Percentiles rank a stretch among this genome's conserved stretches.
phyloP scores from a whole-genome alignment of 176 grass and related monocot species.

The Cenchrus purpureus region DNA sequence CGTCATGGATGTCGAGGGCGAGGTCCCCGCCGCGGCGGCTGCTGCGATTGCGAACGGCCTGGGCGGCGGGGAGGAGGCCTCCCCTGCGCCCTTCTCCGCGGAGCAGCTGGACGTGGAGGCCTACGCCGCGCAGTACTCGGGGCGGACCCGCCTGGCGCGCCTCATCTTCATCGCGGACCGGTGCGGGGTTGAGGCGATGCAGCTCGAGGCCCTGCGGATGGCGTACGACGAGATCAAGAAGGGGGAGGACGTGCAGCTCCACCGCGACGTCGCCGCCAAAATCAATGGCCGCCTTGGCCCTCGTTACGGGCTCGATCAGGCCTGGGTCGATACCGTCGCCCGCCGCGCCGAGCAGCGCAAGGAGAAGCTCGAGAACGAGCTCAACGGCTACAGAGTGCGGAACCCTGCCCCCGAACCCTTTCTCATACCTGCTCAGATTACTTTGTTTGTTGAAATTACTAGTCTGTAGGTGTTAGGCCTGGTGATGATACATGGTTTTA shows the following conservation, averaged over 20 bases:
- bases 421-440: neutral
- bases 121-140: conserved; percentile 83
- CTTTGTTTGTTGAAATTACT: conserved; percentile 2
- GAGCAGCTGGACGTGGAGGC: conserved; percentile 97
- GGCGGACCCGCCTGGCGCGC: conserved; percentile 68
- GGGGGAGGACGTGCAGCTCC: conserved; percentile 67
- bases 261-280: conserved; percentile 57
- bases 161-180: conserved; percentile 76
- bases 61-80: conserved; percentile 45
- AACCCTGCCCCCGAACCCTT: conserved; percentile 1
- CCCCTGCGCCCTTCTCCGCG: conserved; percentile 50
- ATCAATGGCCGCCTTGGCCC: conserved; percentile 62
- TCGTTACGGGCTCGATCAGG: conserved; percentile 60
- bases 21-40: conserved; percentile 46
- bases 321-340: conserved; percentile 61
- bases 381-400: conserved; percentile 82
- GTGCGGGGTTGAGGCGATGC: conserved; percentile 68
- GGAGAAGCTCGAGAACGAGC: conserved; percentile 96
- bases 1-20: conserved; percentile 81
- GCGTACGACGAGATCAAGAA: conserved; percentile 82
- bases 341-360: conserved; percentile 67
- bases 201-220: conserved; percentile 83
- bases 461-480: neutral
- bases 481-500: neutral
- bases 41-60: conserved; percentile 56